phyloP scores from a whole-genome alignment of 345 rosid genomes.

The Hevea brasiliensis region DNA sequence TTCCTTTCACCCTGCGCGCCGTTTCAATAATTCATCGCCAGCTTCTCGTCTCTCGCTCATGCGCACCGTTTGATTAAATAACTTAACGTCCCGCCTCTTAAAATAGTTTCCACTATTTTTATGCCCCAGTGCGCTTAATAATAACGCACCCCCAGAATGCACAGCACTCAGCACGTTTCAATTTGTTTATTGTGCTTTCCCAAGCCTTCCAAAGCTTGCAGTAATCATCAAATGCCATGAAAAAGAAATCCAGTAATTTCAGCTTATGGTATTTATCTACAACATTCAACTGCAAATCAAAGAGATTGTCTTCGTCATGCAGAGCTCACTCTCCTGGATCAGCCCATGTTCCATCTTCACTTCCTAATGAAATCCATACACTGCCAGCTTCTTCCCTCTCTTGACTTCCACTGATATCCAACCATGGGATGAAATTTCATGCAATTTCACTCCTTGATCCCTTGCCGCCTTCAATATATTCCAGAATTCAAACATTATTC shows the following conservation, averaged over 20 bases:
- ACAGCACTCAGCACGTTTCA: conserved; percentile 51
- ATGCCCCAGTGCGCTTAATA: conserved; percentile 24
- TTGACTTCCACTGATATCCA: conserved; percentile 38
- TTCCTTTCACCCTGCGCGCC: too few relatives aligned
- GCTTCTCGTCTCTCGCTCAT: too few relatives aligned
- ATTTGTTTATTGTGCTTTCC: conserved; percentile 37
- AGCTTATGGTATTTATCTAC: conserved; percentile 46
- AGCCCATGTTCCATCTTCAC: conserved; percentile 46
- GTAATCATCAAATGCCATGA: conserved; percentile 46
- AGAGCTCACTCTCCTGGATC: conserved; percentile 47
- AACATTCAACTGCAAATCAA: conserved; percentile 42
- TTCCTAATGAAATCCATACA: conserved; percentile 60
- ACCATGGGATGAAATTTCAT: conserved; percentile 66
- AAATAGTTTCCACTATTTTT: conserved; percentile 21
- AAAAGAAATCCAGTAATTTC: conserved; percentile 39
- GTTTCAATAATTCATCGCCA: too few relatives aligned
- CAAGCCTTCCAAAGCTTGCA: conserved; percentile 66
- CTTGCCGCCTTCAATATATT: conserved; percentile 51
- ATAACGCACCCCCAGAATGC: conserved; percentile 60
- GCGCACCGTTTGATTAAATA: too few relatives aligned
- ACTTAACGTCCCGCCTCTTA: conserved; percentile 35
- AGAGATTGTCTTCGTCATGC: conserved; percentile 51
- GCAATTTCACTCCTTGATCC: conserved; percentile 44
- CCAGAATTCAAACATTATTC: conserved; percentile 63
- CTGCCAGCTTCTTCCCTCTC: conserved; percentile 11